Conservation (phyloP, 441 rosid genomes). For the Gossypium gossypioides region DNA sequence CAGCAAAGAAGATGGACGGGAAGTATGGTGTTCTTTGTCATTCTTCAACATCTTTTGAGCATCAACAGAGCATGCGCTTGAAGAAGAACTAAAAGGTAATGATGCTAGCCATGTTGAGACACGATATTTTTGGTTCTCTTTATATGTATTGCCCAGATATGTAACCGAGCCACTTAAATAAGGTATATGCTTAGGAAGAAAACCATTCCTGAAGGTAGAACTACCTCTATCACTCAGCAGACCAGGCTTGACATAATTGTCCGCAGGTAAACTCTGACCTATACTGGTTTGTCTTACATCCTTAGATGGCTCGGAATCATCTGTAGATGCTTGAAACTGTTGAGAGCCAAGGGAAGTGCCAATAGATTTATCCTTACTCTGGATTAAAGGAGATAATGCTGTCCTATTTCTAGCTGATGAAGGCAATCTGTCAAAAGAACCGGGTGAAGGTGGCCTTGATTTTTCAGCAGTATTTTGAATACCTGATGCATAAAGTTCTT, state of each 20-base stretch:
- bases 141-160: constrained; percentile 23
- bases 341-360: constrained; percentile 22
- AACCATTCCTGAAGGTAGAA: constrained; percentile 30
- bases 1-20: constrained; percentile 23
- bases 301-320: constrained; percentile 28
- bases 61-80: constrained; percentile 26
- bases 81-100: constrained; percentile 27
- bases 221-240: constrained; percentile 26
- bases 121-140: constrained; percentile 20
- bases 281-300: constrained; percentile 30
- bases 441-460: constrained; percentile 13
- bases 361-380: constrained; percentile 22
- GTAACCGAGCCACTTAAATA: constrained; percentile 28
- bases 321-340: constrained; percentile 24
- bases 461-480: constrained; percentile 14
- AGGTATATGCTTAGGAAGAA: constrained; percentile 37
- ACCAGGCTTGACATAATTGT: constrained; percentile 28
- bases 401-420: constrained; percentile 24
- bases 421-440: constrained; percentile 22
- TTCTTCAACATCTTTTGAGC: constrained; percentile 27
- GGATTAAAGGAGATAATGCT: constrained; percentile 16
- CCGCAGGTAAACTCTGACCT: constrained; percentile 25
- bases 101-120: constrained; percentile 37
- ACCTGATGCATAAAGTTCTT: constrained; percentile 29
- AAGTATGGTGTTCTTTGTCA: constrained; percentile 21